These are phyloP conservation scores for Sonneratia alba DNA, from an alignment of 345 rosid species.

Conservation along the genomic window DNA sequence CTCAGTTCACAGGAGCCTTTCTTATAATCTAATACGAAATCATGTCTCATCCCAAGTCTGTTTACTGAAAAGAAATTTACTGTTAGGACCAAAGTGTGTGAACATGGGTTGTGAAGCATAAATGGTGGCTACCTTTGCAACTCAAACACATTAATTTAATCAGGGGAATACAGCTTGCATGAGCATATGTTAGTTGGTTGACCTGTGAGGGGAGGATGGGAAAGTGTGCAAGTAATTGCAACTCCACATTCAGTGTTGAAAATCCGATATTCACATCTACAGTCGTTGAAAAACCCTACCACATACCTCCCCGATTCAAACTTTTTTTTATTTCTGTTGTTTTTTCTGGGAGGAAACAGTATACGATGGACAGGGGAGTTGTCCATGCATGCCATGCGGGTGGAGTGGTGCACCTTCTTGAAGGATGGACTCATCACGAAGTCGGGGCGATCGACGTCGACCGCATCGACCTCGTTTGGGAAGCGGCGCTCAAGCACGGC, in stretches of 20 bases:
- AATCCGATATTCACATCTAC: no score
- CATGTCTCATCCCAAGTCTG: background rate
- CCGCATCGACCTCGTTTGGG: constrained; percentile 83
- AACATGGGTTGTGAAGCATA: background rate
- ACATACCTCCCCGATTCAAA: no score
- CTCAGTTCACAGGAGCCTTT: background rate
- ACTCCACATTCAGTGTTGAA: background rate
- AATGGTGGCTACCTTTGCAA: background rate
- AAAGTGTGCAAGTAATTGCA: background rate
- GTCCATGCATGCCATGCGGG: constrained; percentile 99
- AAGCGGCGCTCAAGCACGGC: constrained; percentile 80
- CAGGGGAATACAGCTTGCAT: background rate
- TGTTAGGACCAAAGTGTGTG: background rate
- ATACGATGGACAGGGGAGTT: constrained; percentile 91
- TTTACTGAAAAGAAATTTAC: background rate
- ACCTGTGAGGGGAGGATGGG: background rate
- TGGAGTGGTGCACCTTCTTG: constrained; percentile 77
- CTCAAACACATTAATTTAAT: background rate
- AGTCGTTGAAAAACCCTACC: no score
- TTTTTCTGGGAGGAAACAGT: constrained; percentile 34
- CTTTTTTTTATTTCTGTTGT: no score
- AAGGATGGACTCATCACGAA: constrained; percentile 93
- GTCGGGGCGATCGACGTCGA: constrained; percentile 89
- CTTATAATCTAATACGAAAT: background rate
- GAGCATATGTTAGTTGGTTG: background rate